Conservation (phyloP, 2,329 filamentous ascomycete species). For the Aspergillaceae sp. region DNA sequence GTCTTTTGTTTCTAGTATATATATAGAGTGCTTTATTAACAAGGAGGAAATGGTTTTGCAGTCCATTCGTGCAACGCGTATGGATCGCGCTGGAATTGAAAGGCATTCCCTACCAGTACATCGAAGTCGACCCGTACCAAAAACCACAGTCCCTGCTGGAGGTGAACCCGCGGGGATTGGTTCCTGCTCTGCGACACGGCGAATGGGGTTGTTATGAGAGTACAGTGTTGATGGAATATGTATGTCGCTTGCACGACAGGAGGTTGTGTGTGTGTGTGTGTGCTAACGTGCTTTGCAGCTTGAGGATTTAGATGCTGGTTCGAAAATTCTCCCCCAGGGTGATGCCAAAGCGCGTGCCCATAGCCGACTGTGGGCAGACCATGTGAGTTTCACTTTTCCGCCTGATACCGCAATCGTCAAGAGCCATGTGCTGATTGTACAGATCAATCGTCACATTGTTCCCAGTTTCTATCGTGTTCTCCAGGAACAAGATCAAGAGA, state of each 20-base stretch:
- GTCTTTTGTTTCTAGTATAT: constrained; percentile 6
- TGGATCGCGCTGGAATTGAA: constrained; percentile 85
- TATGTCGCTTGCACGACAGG: constrained; percentile 30
- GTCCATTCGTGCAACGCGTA: constrained; percentile 76
- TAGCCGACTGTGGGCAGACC: constrained; percentile 71
- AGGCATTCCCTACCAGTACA: constrained; percentile 70
- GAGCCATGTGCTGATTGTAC: not conserved
- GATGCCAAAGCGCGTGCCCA: constrained; percentile 61
- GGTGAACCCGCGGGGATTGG: constrained; percentile 65
- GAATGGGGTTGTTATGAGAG: constrained; percentile 79
- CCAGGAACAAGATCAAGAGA: constrained; percentile 52
- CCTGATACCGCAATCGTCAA: not conserved
- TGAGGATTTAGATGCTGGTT: constrained; percentile 59
- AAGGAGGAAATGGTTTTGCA: constrained; percentile 20
- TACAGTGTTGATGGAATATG: constrained; percentile 76
- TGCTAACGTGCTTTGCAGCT: constrained; percentile 40
- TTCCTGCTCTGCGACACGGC: constrained; percentile 68
- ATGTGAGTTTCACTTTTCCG: constrained; percentile 45
- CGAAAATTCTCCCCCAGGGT: constrained; percentile 55
- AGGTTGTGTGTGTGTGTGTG: too few species aligned
- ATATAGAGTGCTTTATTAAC: constrained; percentile 6
- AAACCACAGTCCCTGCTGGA: constrained; percentile 63
- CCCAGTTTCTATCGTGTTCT: constrained; percentile 68
- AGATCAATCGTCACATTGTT: constrained; percentile 69
- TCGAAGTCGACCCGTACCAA: constrained; percentile 73